Percentiles rank a stretch among this genome's conserved stretches.
Conservation (phyloP, 805 yeast species). For the Suhomyces vadensis region DNA sequence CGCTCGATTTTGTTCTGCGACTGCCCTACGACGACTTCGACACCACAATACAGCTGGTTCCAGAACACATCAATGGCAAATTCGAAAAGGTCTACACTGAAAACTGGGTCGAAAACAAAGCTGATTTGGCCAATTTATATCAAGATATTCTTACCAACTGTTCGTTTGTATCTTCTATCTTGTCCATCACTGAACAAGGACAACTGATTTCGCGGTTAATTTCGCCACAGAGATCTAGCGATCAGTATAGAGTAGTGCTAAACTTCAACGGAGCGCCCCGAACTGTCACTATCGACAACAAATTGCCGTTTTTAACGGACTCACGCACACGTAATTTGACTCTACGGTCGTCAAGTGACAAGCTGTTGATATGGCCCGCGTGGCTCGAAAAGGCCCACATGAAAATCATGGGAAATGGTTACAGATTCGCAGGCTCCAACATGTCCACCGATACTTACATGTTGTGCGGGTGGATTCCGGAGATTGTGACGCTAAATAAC, state of each 20-base stretch:
- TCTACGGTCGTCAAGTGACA: conserved; percentile 38
- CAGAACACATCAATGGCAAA: conserved; percentile 6
- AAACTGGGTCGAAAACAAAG: conserved; percentile 6
- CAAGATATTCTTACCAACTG: conserved; percentile 65
- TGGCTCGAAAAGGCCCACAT: conserved; percentile 77
- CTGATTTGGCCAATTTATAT: conserved; percentile 26
- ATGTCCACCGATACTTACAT: conserved; percentile 67
- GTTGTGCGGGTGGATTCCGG: conserved; percentile 76
- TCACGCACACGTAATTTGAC: conserved; percentile 27
- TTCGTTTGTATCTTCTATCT: conserved; percentile 70
- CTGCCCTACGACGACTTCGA: conserved; percentile 7
- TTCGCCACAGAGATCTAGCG: conserved; percentile 16
- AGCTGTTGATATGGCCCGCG: conserved; percentile 59
- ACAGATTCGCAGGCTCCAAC: conserved; percentile 72
- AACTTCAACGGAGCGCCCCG: conserved; percentile 56
- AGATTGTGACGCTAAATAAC: conserved; percentile 40
- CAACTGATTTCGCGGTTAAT: conserved; percentile 9
- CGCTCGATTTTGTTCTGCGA: conserved; percentile 7
- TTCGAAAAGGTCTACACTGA: background rate
- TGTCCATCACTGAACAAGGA: conserved; percentile 44
- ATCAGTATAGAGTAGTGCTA: conserved; percentile 42
- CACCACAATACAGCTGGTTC: background rate
- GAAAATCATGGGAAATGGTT: conserved; percentile 56
- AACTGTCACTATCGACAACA: conserved; percentile 47
- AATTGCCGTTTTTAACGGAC: conserved; percentile 38